phyloP scores from a whole-genome alignment of 169 alveolate species.

The Plasmodium gonderi region DNA sequence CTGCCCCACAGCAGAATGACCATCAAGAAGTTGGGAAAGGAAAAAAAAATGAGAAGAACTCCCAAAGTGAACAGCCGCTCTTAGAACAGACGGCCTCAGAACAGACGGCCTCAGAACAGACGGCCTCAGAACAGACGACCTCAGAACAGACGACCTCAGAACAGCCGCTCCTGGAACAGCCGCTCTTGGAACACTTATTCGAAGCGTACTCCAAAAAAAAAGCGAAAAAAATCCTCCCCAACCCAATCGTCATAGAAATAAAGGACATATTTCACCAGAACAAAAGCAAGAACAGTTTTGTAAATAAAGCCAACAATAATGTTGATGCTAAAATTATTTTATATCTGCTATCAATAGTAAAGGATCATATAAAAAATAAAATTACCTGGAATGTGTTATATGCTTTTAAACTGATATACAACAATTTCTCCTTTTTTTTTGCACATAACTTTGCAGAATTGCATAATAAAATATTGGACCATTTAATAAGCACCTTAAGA shows the following conservation, averaged over 20 bases:
- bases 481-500: conserved; percentile 48
- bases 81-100: neutral
- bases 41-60: neutral
- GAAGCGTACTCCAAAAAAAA: conserved; percentile 36
- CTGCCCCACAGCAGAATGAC: neutral
- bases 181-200: neutral
- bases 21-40: neutral
- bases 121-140: neutral
- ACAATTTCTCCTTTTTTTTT: conserved; percentile 67
- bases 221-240: neutral
- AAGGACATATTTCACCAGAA: conserved; percentile 21
- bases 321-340: conserved; percentile 65
- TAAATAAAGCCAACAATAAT: conserved; percentile 32
- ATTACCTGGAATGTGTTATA: conserved; percentile 73
- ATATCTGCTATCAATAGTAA: conserved; percentile 58
- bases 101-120: neutral
- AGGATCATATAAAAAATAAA: conserved; percentile 68
- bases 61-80: neutral
- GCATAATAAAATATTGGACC: conserved; percentile 44
- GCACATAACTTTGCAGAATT: conserved; percentile 38
- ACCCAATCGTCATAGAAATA: conserved; percentile 40
- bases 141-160: neutral
- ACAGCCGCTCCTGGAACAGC: neutral
- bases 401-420: conserved; percentile 67
- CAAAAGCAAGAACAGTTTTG: neutral